Evolutionary conservation across 495 filamentous ascomycete species (phyloP), one percentile per base, ranked within the genome.

Genomic region (Haplographium delicatum): DNA sequence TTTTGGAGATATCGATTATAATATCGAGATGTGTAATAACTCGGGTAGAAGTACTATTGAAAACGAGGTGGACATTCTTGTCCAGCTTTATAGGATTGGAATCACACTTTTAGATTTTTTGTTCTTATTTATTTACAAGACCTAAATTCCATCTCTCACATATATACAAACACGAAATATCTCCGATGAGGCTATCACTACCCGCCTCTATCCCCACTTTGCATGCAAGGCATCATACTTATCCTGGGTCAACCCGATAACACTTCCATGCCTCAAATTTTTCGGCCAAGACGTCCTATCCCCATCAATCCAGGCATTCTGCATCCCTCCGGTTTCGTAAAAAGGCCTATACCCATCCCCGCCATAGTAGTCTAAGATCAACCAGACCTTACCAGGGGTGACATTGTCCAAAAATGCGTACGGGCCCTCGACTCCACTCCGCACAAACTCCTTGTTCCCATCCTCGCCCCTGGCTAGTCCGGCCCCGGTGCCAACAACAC

Each of bases 311-410:
- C 72, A 78, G 26, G 56, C 69, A 46, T 75, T 73, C 5, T 57
- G 63, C 47, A 53, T 61, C 31, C 70, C 63, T 19, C 68, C 65
- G 1, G 60, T 62, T 23, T 62, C 70, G 55, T 73, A 67, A 49
- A 66, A 76, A 28, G 72, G 72, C n/a, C 68, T 49, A 46, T 78
- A 76, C 22, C 74, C 74, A 56, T 76, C 73, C 11, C 60, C 63
- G 1, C 73, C 74, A 50, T 74, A 78, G 47, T 71, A 72, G 43
- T 78, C 74, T 28, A 78, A 44, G 41, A 78, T 51, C 38, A 78
- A 54, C 43, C 74, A 70, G 11, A 70, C 66, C 39, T 69, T 75
- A 0, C 65, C 62, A 0, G 64, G 61, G 0, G 61, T 56, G 13
- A 58, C 23, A 51, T 78, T 78, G 47, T 78, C 74, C 45, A 59